phyloP scores from a whole-genome alignment of 2,329 filamentous ascomycete species.

The Colletotrichum sublineola region DNA sequence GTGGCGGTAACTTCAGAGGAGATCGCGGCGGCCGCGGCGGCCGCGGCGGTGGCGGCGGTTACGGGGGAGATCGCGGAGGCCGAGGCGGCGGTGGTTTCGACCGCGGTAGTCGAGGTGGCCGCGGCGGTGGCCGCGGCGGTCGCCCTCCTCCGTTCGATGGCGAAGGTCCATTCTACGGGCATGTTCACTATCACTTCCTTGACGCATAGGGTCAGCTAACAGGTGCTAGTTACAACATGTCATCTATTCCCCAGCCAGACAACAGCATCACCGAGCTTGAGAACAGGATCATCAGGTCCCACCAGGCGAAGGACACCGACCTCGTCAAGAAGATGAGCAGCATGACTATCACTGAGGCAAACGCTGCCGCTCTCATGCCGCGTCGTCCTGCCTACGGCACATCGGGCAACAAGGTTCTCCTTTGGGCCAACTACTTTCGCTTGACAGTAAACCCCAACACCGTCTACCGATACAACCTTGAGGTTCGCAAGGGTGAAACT shows the following conservation, averaged over 20 bases:
- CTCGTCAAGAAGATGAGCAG: constrained; percentile 55
- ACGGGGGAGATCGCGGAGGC: constrained; percentile 36
- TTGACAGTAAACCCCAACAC: constrained; percentile 54
- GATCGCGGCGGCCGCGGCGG: constrained; percentile 38
- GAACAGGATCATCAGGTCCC: constrained; percentile 52
- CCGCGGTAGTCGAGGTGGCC: constrained; percentile 37
- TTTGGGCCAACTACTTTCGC: constrained; percentile 70
- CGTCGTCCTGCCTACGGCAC: constrained; percentile 65
- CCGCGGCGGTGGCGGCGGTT: constrained; percentile 41
- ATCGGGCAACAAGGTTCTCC: constrained; percentile 55
- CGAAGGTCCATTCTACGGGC: constrained; percentile 37
- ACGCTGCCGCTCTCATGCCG: constrained; percentile 49
- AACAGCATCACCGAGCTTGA: constrained; percentile 54
- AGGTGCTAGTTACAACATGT: constrained; percentile 14
- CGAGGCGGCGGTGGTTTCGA: constrained; percentile 16
- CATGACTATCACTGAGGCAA: constrained; percentile 47
- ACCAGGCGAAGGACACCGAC: constrained; percentile 47
- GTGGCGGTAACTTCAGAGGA: constrained; percentile 30
- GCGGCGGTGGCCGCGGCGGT: constrained; percentile 43
- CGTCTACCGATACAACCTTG: constrained; percentile 62
- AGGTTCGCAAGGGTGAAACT: constrained; percentile 47
- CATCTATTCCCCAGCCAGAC: constrained; percentile 46
- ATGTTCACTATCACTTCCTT: constrained; percentile 38
- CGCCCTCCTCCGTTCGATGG: constrained; percentile 40
- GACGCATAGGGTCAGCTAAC: constrained; percentile 36